These are phyloP conservation scores for Eucalyptus polybractea DNA, from an alignment of 345 rosid species.

Conservation along the genomic window DNA sequence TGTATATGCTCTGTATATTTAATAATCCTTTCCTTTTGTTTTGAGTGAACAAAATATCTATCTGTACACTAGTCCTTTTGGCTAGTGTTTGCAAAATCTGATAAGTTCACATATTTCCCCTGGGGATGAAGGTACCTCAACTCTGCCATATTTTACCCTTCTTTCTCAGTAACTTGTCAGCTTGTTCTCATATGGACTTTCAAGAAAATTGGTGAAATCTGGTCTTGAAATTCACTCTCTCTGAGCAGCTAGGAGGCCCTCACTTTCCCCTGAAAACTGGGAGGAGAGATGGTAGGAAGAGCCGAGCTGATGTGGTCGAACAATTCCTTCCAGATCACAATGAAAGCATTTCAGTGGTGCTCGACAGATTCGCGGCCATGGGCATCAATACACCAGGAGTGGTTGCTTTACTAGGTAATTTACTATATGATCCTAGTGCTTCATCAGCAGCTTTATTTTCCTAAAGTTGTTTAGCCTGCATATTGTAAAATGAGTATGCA, in stretches of 20 bases:
- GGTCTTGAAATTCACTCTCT: neutral
- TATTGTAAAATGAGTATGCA: neutral
- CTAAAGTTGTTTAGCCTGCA: neutral
- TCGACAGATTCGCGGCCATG: constrained; percentile 65
- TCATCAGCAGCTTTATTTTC: neutral
- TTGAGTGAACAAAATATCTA: neutral
- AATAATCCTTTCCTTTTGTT: neutral
- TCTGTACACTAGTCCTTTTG: neutral
- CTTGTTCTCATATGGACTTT: neutral
- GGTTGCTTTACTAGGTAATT: constrained; percentile 55
- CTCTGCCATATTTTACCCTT: neutral
- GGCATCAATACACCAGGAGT: constrained; percentile 80
- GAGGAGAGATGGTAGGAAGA: constrained; percentile 82
- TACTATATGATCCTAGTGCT: neutral
- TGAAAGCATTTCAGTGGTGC: constrained; percentile 76
- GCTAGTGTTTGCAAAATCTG: neutral
- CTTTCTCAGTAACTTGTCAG: neutral
- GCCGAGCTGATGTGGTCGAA: constrained; percentile 76
- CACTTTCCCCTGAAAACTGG: constrained; percentile 81
- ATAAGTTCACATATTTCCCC: neutral
- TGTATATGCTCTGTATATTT: neutral
- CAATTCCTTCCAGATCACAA: constrained; percentile 86
- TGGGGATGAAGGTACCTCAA: neutral
- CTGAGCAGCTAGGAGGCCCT: constrained; percentile 80
- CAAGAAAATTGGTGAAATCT: neutral